These are phyloP conservation scores for Penicillium cinerascens DNA, from an alignment of 495 filamentous ascomycete species.

Conservation along the genomic window DNA sequence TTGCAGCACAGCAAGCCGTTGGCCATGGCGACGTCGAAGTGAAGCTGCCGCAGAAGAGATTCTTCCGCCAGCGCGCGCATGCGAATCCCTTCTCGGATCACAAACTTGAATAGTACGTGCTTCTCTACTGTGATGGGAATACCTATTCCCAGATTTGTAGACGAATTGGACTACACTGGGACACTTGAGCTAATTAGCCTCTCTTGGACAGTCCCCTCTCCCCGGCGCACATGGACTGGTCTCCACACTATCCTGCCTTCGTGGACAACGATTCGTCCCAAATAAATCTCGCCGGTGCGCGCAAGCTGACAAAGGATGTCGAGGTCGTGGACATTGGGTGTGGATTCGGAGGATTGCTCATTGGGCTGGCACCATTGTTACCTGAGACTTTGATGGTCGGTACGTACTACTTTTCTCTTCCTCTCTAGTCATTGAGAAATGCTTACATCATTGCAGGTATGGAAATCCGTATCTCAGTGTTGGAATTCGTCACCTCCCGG, in stretches of 20 bases:
- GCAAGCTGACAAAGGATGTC: slow-evolving; percentile 60
- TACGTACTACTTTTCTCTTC: slow-evolving; percentile 27
- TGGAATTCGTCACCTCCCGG: slow-evolving; percentile 81
- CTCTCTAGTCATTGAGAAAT: not conserved
- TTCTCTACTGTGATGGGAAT: not conserved
- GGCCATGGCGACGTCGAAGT: slow-evolving; percentile 23
- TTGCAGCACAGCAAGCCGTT: slow-evolving; percentile 25
- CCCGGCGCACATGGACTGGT: slow-evolving; percentile 90
- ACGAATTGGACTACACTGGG: not conserved
- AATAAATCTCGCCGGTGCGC: slow-evolving; percentile 32
- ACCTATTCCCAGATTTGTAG: not conserved
- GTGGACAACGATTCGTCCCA: slow-evolving; percentile 36
- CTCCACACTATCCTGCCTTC: slow-evolving; percentile 74
- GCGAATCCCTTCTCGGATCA: slow-evolving; percentile 98
- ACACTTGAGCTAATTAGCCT: slow-evolving; percentile 15
- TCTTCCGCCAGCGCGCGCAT: slow-evolving; percentile 93
- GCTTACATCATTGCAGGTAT: slow-evolving; percentile 48
- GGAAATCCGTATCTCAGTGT: slow-evolving; percentile 87
- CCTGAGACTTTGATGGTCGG: slow-evolving; percentile 82
- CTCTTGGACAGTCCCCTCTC: slow-evolving; percentile 60
- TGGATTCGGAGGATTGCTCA: slow-evolving; percentile 87
- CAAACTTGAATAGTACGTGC: slow-evolving; percentile 72
- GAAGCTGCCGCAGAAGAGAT: slow-evolving; percentile 82
- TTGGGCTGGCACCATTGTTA: slow-evolving; percentile 76
- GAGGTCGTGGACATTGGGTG: slow-evolving; percentile 98